Evolutionary conservation across 176 grass and related monocot species (phyloP).

Genomic region (Cocos nucifera): DNA sequence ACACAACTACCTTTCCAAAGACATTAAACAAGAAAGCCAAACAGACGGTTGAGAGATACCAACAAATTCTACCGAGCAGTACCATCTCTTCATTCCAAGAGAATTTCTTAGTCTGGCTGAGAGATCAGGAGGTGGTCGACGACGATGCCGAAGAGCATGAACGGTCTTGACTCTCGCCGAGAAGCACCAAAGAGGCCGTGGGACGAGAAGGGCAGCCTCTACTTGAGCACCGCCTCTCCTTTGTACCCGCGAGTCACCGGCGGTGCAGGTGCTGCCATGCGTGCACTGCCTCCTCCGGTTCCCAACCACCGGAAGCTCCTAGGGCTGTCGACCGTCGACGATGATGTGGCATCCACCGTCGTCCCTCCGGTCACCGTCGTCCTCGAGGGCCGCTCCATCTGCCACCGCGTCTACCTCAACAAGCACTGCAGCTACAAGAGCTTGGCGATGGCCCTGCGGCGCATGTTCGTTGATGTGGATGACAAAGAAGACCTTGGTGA

Average conservation of each 20-base stretch:
- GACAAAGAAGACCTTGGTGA: background rate
- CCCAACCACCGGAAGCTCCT: constrained; percentile 36
- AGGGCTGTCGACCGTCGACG: constrained; percentile 30
- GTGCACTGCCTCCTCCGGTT: background rate
- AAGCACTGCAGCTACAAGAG: constrained; percentile 55
- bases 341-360: constrained; percentile 41
- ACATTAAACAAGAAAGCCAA: too few species aligned
- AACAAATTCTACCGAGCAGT: too few species aligned
- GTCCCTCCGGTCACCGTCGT: constrained; percentile 72
- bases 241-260: too few species aligned
- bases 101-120: too few species aligned
- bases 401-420: constrained; percentile 63
- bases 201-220: background rate
- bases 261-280: too few species aligned
- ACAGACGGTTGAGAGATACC: too few species aligned
- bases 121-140: too few species aligned
- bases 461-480: constrained; percentile 54
- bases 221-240: constrained; percentile 2
- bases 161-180: background rate
- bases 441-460: constrained; percentile 47
- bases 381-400: constrained; percentile 79
- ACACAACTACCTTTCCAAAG: too few species aligned
- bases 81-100: too few species aligned
- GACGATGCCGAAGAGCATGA: background rate
- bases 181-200: constrained; percentile 21